phyloP scores from a whole-genome alignment of 2,329 filamentous ascomycete species.

The Calonectria henricotiae region DNA sequence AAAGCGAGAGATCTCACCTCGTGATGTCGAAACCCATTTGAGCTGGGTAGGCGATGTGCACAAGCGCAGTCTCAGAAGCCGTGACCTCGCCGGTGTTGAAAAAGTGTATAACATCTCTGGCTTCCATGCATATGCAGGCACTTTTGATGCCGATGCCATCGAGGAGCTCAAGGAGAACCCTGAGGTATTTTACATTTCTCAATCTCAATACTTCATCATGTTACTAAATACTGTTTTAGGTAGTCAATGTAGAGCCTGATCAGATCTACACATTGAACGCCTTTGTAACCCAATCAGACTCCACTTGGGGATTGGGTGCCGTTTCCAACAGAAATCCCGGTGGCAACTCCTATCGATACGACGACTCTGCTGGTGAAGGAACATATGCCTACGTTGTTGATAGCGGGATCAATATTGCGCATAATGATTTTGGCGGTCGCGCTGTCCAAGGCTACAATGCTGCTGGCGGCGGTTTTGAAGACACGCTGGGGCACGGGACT shows the following conservation, averaged over 20 bases:
- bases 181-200: background rate
- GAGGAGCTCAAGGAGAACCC: conserved; percentile 13
- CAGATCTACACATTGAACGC: conserved; percentile 10
- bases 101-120: conserved; percentile 17
- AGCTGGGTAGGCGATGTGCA: conserved; percentile 23
- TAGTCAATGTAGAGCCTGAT: conserved; percentile 14
- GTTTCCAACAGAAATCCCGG: background rate
- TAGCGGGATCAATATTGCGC: conserved; percentile 61
- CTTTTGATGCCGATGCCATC: conserved; percentile 12
- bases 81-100: conserved; percentile 10
- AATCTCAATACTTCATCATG: no score
- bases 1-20: background rate
- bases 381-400: conserved; percentile 62
- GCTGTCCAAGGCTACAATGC: conserved; percentile 36
- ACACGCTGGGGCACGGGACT: conserved; percentile 41
- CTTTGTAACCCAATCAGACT: conserved; percentile 11
- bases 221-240: background rate
- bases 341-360: conserved; percentile 47
- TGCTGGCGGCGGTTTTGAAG: background rate
- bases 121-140: conserved; percentile 22
- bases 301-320: conserved; percentile 37
- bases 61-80: conserved; percentile 9
- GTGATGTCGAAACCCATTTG: background rate
- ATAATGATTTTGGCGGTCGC: conserved; percentile 54
- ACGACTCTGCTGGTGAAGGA: conserved; percentile 44